Base-by-base conservation (phyloP, 306 rosid species). In the Acacia acuminata region DNA sequence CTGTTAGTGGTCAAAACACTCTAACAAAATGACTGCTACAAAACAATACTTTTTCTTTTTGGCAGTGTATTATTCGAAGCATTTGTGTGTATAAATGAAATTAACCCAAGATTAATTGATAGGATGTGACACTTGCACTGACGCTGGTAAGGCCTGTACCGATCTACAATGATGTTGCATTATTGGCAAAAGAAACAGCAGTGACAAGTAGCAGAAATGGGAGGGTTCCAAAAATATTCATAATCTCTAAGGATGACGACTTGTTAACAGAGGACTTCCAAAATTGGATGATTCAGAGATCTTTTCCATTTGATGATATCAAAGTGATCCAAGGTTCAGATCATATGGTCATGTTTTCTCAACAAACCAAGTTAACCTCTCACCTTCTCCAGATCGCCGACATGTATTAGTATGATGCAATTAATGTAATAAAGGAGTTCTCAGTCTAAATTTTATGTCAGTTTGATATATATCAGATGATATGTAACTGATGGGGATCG, bases 261-360 rank as follows among this genome's bases (percentile, higher is more conserved):
- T 5, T n/a, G 1, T 5, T 78, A 2, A 10, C 36, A 6, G 70
- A 67, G 74, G 83, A 84, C 68, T 0, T 76, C 10, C 91, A 81
- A n/a, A 75, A 5, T 73, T 88, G 86, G 87, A 80, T 90, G 84
- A 83, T 88, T 32, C n/a, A 22, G 61, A 63, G 78, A 36, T 84
- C 79, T 77, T 86, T 80, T 15, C 83, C 85, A 1, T 82, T 42
- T 82, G 60, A 56, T 45, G 83, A 86, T 30, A 42, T 84, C 14
- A 78, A 66, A 75, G 70, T 84, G 47, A 82, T 88, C 3, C 25
- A 45, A 4, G 75, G 80, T n/a, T 71, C 89, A 2, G 90, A 86
- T 76, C 90, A 88, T 71, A 88, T 88, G 91, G 87, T 81, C 22
- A 86, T 90, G 86, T 45, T 88, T 50, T 82, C 88, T 10, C 68